These are phyloP conservation scores for Podospora pseudopauciseta DNA, from an alignment of 495 filamentous ascomycete genomes.

Conservation along the genomic window DNA sequence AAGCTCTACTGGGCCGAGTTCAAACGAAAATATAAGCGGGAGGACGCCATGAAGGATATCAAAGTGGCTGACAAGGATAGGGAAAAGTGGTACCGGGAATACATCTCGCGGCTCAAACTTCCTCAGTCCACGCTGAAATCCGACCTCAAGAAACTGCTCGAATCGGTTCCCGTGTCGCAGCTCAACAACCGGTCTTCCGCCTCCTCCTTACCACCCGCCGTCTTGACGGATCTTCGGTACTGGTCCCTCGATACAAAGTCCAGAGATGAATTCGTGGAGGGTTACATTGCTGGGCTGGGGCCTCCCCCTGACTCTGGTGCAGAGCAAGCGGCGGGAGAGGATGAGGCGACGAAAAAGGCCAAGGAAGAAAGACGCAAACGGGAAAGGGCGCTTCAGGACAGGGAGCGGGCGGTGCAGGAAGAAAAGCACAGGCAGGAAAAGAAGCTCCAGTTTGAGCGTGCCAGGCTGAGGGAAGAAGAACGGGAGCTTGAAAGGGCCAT, in stretches of 20 bases:
- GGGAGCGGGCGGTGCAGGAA: constrained; percentile 68
- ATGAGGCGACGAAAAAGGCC: constrained; percentile 58
- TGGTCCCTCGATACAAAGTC: constrained; percentile 67
- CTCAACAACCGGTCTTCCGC: constrained; percentile 65
- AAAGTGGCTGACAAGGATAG: constrained; percentile 79
- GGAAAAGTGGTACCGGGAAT: constrained; percentile 87
- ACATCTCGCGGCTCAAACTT: constrained; percentile 72
- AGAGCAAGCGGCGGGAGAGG: constrained; percentile 55
- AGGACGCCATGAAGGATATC: constrained; percentile 72
- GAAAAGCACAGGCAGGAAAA: constrained; percentile 67
- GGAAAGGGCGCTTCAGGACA: constrained; percentile 70
- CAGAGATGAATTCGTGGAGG: constrained; percentile 70
- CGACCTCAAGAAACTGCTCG: constrained; percentile 75
- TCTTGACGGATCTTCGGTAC: constrained; percentile 76
- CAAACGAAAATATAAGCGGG: constrained; percentile 81
- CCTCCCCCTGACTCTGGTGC: constrained; percentile 54
- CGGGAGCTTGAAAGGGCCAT: constrained; percentile 75
- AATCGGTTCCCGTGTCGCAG: constrained; percentile 57
- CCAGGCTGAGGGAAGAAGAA: constrained; percentile 69
- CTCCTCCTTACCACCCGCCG: constrained; percentile 59
- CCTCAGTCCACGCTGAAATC: constrained; percentile 70
- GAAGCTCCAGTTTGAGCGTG: constrained; percentile 62
- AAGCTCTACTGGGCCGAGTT: constrained; percentile 98
- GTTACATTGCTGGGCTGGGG: constrained; percentile 69
- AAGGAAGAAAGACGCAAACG: constrained; percentile 62